These are phyloP conservation scores for Colletotrichum simmondsii DNA, from an alignment of 2,329 filamentous ascomycete species.

Conservation along the genomic window DNA sequence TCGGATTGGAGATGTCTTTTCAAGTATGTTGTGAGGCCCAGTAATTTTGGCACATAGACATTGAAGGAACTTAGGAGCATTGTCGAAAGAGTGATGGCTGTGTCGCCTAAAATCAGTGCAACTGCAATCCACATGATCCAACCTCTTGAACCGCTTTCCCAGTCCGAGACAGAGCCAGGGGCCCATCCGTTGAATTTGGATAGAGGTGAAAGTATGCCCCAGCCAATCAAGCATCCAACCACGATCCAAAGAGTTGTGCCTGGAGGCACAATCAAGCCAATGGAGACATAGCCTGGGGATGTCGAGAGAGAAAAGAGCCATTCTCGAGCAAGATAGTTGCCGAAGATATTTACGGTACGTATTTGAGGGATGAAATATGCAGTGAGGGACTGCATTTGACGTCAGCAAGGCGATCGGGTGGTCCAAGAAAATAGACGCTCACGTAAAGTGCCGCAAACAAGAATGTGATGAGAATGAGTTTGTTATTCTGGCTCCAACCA, in stretches of 20 bases:
- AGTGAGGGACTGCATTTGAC: background rate
- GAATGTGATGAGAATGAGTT: background rate
- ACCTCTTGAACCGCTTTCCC: conserved; percentile 5
- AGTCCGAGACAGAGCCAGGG: background rate
- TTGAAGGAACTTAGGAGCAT: background rate
- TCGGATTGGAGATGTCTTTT: background rate
- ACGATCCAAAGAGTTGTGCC: background rate
- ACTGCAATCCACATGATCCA: conserved; percentile 7
- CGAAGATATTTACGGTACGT: background rate
- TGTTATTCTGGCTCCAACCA: background rate
- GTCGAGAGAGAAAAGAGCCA: conserved; percentile 1
- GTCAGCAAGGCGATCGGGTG: background rate
- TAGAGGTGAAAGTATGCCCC: background rate
- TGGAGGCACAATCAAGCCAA: conserved; percentile 5
- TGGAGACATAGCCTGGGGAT: background rate
- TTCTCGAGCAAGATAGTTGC: background rate
- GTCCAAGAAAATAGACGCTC: background rate
- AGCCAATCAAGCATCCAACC: background rate
- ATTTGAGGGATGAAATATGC: conserved; percentile 2
- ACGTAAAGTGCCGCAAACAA: conserved; percentile 4
- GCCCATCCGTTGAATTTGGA: background rate
- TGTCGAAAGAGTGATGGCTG: background rate
- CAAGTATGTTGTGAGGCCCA: background rate
- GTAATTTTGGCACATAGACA: background rate
- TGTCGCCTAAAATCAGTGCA: conserved; percentile 2